Base-by-base conservation (phyloP, 495 filamentous ascomycete species). In the Aspergillus egyptiacus region DNA sequence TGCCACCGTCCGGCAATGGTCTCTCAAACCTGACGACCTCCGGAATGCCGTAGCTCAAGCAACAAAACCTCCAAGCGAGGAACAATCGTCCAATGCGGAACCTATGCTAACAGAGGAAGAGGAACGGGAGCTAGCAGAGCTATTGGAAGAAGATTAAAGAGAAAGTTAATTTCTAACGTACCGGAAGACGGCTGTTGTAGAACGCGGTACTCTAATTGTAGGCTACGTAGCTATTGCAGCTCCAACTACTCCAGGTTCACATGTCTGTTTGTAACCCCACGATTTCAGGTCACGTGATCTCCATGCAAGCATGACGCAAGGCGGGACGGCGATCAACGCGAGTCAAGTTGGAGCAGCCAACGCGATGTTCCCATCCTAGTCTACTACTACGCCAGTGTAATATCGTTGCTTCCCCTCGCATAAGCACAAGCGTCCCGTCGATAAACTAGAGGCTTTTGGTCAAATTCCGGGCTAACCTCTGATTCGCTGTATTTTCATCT, bases 1-100 rank as follows among this genome's bases (percentile, higher is more conserved):
- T 71, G 86, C 80, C 0, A 97, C 93, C 3, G 70, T 96, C 28
- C 79, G 93, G 55, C 78, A 73, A 30, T 98, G 93, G 93, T 76
- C 79, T 8, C 65, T 96, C 44, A 72, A 71, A 32, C 79, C 74
- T 40, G 65, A 68, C 30, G 85, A 83, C 7, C 67, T 98, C 23
- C 75, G 78, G 64, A 72, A 63, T 54, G 80, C 82, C 9, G 74
- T 78, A 33, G 72, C 78, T 60, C 71, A 66, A 62, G 78, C 82
- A 6, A 71, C 75, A 54, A 72, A 80, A 54, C 70, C 70, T 30
- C 67, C 74, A 11, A 62, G 69, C 25, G 77, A 77, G 42, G 62
- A 75, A 32, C 48, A 77, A 50, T 69, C 73, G 32, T 42, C 38
- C 8, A 66, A 65, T 11, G 44, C 64, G 8, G 69, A 74, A 39